Evolutionary conservation across 352 stramenopile species (phyloP).

Genomic region (Plasmopara muralis): DNA sequence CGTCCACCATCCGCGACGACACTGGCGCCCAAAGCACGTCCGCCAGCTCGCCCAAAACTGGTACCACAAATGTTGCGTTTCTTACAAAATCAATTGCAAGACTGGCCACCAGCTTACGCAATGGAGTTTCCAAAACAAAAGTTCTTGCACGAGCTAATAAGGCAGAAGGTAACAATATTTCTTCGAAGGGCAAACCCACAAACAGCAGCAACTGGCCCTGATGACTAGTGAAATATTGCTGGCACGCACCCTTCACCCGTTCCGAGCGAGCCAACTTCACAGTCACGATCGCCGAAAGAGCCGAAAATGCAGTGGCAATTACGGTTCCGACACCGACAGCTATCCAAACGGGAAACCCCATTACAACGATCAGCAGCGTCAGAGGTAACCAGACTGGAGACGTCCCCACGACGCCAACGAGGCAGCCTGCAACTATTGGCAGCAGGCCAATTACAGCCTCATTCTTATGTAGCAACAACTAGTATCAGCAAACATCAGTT

Average conservation of each 20-base stretch:
- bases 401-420: slow-evolving; percentile 38
- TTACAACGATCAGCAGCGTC: slow-evolving; percentile 42
- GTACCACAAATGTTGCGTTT: slow-evolving; percentile 81
- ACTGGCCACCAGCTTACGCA: slow-evolving; percentile 53
- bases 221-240: slow-evolving; percentile 41
- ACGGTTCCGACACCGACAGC: slow-evolving; percentile 35
- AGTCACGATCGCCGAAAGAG: slow-evolving; percentile 41
- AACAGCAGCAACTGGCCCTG: slow-evolving; percentile 64
- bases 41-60: slow-evolving; percentile 81
- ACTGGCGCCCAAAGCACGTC: slow-evolving; percentile 91
- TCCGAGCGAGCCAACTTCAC: slow-evolving; percentile 47
- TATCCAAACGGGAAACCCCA: slow-evolving; percentile 59
- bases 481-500: neutral
- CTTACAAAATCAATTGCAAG: slow-evolving; percentile 88
- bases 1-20: slow-evolving; percentile 83
- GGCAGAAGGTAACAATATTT: slow-evolving; percentile 23
- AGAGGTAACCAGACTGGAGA: slow-evolving; percentile 55
- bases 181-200: slow-evolving; percentile 30
- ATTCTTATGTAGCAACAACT: slow-evolving; percentile 63
- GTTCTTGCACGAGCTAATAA: slow-evolving; percentile 27
- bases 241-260: slow-evolving; percentile 33
- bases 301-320: slow-evolving; percentile 40
- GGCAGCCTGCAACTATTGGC: slow-evolving; percentile 34
- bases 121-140: slow-evolving; percentile 53
- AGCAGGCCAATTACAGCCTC: slow-evolving; percentile 43